Base-by-base conservation (phyloP, 768 basidiomycete genomes). In the Gloeopeniophorella convolvens region DNA sequence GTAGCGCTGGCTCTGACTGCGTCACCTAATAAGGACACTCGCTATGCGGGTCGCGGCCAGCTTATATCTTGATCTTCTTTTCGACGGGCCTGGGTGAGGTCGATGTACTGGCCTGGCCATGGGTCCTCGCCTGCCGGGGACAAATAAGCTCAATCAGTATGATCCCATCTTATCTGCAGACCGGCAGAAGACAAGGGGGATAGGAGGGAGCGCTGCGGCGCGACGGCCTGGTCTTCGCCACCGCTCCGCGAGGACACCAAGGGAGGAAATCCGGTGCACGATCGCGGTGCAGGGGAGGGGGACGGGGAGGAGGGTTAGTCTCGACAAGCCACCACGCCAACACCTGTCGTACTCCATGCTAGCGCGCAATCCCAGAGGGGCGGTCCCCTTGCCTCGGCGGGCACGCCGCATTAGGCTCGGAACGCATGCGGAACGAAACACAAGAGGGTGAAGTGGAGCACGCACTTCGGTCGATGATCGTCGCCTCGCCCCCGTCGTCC, bases 91-190 rank as follows among this genome's bases (percentile, higher is more conserved):
- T 77, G 74, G 10, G 79, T 87, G 15, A 89, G 70, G 62, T 90
- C 87, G 54, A 88, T 78, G 60, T 86, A 88, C 60, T 85, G 78
- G 6, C 81, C 82, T 0, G 84, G 84, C 72, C 80, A 84, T 11
- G 70, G 70, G 33, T 83, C 83, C 43, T 85, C 82, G 60, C 76
- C 87, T 87, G 58, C 21, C 55, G n/a, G n/a, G n/a, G n/a, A n/a
- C n/a, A n/a, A n/a, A 47, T 26, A 45, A 42, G 9, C 9, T 48
- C 47, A 32, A 11, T 39, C 3, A 57, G 58, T 46, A 42, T 31
- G 15, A 36, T 47, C 26, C 20, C 24, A 13, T 15, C 23, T n/a
- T 6, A 12, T 9, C 30, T 48, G 55, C 51, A 63, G 57, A 21
- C 41, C 32, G 21, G 21, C 24, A n/a, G 37, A n/a, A 35, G 37